These are phyloP conservation scores for Neurospora sp. DNA, from an alignment of 495 filamentous ascomycete genomes.

Conservation along the genomic window DNA sequence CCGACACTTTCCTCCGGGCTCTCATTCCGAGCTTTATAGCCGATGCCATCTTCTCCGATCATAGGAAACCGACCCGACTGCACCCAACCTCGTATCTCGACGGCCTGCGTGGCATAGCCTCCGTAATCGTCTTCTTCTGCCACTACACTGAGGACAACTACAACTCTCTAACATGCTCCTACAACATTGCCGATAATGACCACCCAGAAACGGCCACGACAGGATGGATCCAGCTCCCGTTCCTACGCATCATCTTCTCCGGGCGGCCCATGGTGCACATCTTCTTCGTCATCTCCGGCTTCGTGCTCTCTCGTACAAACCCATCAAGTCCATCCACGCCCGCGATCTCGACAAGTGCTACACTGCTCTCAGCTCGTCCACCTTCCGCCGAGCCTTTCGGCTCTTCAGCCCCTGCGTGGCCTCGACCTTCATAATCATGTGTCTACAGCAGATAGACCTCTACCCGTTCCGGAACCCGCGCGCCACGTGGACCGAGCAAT, in stretches of 20 bases:
- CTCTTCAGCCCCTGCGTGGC: slow-evolving; percentile 53
- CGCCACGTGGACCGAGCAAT: slow-evolving; percentile 31
- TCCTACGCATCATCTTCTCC: slow-evolving; percentile 52
- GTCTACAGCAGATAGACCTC: slow-evolving; percentile 41
- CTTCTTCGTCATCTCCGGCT: slow-evolving; percentile 66
- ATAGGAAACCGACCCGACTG: slow-evolving; percentile 14
- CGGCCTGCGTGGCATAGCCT: slow-evolving; percentile 46
- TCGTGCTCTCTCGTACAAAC: slow-evolving; percentile 57
- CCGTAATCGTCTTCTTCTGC: slow-evolving; percentile 42
- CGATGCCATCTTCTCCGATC: slow-evolving; percentile 22
- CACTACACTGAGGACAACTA: slow-evolving; percentile 39
- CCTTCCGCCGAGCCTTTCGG: slow-evolving; percentile 53
- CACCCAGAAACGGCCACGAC: slow-evolving; percentile 4
- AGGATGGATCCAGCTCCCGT: slow-evolving; percentile 51
- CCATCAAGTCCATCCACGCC: slow-evolving; percentile 47
- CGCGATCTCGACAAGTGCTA: slow-evolving; percentile 30
- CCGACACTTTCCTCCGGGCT: slow-evolving; percentile 10
- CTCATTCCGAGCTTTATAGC: slow-evolving; percentile 25
- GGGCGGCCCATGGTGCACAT: slow-evolving; percentile 63
- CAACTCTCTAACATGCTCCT: slow-evolving; percentile 23
- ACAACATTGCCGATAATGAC: slow-evolving; percentile 38
- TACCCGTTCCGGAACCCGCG: slow-evolving; percentile 23
- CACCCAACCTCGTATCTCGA: slow-evolving; percentile 44
- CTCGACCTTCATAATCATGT: slow-evolving; percentile 45
- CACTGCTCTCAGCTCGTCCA: slow-evolving; percentile 45